phyloP scores from a whole-genome alignment of 495 filamentous ascomycete genomes.

The Gamarada debralockiae region DNA sequence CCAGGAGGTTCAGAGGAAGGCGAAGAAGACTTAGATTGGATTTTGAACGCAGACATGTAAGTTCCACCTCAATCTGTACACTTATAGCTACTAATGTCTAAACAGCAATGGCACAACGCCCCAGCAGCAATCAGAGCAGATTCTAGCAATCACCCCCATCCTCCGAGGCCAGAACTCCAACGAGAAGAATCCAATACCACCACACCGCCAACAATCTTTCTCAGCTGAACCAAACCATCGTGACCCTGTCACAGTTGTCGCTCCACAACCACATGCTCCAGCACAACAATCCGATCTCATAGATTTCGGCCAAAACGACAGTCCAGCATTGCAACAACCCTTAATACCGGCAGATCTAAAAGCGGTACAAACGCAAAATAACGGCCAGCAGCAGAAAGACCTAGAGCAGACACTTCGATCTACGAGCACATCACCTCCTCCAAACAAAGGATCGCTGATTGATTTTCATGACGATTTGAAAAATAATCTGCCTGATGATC shows the following conservation, averaged over 20 bases:
- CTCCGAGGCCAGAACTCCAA: conserved; percentile 62
- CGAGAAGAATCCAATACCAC: conserved; percentile 36
- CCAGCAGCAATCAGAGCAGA: conserved; percentile 75
- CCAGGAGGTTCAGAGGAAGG: conserved; percentile 74
- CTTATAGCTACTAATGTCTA: conserved; percentile 25
- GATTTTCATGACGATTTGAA: conserved; percentile 49
- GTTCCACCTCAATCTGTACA: conserved; percentile 23
- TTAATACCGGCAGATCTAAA: conserved; percentile 13
- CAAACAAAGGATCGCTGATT: conserved; percentile 33
- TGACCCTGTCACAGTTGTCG: not conserved
- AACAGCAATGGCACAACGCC: conserved; percentile 63
- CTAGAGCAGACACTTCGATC: conserved; percentile 35
- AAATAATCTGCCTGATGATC: conserved; percentile 31
- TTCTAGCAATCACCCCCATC: conserved; percentile 82
- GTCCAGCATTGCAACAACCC: not conserved
- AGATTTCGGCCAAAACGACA: conserved; percentile 40
- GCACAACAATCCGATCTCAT: conserved; percentile 34
- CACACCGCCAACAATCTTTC: conserved; percentile 11
- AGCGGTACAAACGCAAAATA: conserved; percentile 10
- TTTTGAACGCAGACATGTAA: conserved; percentile 86
- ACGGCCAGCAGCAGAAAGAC: conserved; percentile 27
- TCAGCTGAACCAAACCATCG: not conserved
- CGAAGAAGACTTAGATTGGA: conserved; percentile 87
- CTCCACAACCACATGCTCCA: not conserved
- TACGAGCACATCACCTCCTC: conserved; percentile 31